These are phyloP conservation scores for Madurella fahalii DNA, from an alignment of 2,329 filamentous ascomycete genomes.

Conservation along the genomic window DNA sequence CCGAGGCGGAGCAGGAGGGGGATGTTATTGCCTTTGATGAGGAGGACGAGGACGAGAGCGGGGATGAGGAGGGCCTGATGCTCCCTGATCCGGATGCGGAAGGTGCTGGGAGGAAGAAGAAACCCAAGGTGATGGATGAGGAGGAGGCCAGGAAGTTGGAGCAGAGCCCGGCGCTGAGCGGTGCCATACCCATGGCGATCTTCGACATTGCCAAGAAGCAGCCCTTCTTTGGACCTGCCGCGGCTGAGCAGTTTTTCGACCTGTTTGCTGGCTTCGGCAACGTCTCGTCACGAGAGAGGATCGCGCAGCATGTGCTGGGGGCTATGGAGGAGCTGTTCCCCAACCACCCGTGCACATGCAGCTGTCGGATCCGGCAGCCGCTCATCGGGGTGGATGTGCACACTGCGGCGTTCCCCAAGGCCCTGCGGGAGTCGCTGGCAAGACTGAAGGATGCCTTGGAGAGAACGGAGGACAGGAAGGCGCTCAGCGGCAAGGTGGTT, in stretches of 20 bases:
- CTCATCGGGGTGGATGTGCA: constrained; percentile 60
- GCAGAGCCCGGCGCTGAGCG: constrained; percentile 78
- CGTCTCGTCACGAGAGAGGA: constrained; percentile 59
- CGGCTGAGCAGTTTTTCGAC: constrained; percentile 75
- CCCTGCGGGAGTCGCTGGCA: constrained; percentile 61
- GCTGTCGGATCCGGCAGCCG: constrained; percentile 68
- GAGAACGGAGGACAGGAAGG: constrained; percentile 42
- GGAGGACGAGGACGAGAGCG: constrained; percentile 46
- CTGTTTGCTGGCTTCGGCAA: constrained; percentile 68
- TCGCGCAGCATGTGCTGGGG: constrained; percentile 70
- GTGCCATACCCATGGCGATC: constrained; percentile 89
- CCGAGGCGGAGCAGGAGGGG: constrained; percentile 47
- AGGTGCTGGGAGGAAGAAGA: constrained; percentile 24
- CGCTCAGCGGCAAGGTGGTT: constrained; percentile 45
- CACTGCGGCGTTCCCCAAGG: constrained; percentile 68
- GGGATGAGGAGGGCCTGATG: constrained; percentile 40
- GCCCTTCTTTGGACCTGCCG: constrained; percentile 59
- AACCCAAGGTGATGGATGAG: constrained; percentile 44
- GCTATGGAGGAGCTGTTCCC: constrained; percentile 58
- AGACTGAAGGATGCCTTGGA: constrained; percentile 52
- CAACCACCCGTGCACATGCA: constrained; percentile 58
- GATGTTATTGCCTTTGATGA: constrained; percentile 39
- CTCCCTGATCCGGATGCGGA: constrained; percentile 44
- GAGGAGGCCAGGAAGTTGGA: constrained; percentile 51
- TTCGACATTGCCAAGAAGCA: constrained; percentile 84